Evolutionary conservation across 2,329 filamentous ascomycete species (phyloP).

Genomic region (Aspergillus sp.): DNA sequence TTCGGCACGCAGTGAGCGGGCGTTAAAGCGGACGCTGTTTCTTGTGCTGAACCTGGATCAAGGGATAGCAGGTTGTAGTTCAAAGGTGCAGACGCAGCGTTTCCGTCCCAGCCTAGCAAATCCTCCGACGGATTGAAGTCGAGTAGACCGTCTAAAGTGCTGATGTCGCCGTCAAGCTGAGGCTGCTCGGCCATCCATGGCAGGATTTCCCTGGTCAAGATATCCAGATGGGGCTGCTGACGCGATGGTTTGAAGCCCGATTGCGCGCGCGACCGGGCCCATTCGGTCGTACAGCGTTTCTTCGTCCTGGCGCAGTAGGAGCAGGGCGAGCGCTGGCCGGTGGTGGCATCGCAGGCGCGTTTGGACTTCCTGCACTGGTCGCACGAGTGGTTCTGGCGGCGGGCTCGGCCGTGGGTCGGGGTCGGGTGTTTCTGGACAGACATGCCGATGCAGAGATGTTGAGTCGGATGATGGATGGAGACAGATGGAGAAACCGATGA

Average conservation of each 20-base stretch:
- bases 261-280: neutral
- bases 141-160: neutral
- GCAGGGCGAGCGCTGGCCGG: neutral
- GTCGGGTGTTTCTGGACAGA: neutral
- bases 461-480: too few species aligned
- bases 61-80: too few species aligned
- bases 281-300: neutral
- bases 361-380: slow-evolving; percentile 1
- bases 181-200: neutral
- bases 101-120: too few species aligned
- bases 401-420: neutral
- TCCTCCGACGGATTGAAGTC: too few species aligned
- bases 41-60: too few species aligned
- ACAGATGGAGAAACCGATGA: too few species aligned
- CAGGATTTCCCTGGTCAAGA: neutral
- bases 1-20: too few species aligned
- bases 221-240: neutral
- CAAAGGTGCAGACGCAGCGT: too few species aligned
- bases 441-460: neutral
- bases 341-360: neutral
- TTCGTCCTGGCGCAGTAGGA: neutral
- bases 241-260: neutral
- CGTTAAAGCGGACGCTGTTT: too few species aligned
- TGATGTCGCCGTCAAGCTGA: neutral
- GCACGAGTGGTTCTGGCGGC: neutral